Percentiles rank a stretch among this genome's conserved stretches.
Evolutionary conservation across 805 yeast genomes (phyloP).

Genomic region (Hanseniaspora nectarophila): DNA sequence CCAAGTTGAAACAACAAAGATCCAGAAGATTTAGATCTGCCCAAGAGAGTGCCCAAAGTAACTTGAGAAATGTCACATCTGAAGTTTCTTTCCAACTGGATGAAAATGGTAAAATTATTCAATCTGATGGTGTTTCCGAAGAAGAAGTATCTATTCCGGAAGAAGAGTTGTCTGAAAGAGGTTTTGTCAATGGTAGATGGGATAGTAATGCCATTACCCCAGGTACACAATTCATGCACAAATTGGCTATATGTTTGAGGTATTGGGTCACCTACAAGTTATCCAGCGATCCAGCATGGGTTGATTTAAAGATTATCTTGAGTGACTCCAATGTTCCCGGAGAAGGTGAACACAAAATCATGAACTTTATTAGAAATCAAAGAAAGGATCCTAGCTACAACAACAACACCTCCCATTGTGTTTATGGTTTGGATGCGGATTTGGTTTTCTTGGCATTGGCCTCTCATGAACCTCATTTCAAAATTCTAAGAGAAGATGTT

Average conservation of each 20-base stretch:
- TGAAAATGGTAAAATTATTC: conserved; percentile 30
- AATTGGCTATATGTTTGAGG: conserved; percentile 64
- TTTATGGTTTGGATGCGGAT: conserved; percentile 96
- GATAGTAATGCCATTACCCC: conserved; percentile 97
- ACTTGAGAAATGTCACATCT: conserved; percentile 2
- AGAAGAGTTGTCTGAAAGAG: conserved; percentile 36
- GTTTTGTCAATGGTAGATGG: conserved; percentile 65
- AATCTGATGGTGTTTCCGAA: conserved; percentile 23
- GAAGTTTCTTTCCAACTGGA: conserved; percentile 42
- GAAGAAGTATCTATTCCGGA: conserved; percentile 54
- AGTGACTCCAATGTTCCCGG: conserved; percentile 98
- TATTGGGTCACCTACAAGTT: conserved; percentile 90
- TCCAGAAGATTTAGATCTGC: conserved; percentile 89
- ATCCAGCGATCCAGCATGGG: conserved; percentile 88
- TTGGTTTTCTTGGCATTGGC: conserved; percentile 90
- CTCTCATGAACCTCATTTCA: conserved; percentile 94
- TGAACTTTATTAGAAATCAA: conserved; percentile 88
- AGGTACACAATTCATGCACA: conserved; percentile 96
- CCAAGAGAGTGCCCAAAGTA: conserved; percentile 68
- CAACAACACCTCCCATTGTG: conserved; percentile 91
- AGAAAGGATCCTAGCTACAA: conserved; percentile 75
- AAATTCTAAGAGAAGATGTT: conserved; percentile 89
- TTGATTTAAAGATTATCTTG: conserved; percentile 71
- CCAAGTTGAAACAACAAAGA: conserved; percentile 94
- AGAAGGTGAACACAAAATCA: conserved; percentile 97